Percentiles rank a stretch among this genome's conserved stretches.
phyloP scores from a whole-genome alignment of 2,329 filamentous ascomycete species.

The Bertia moriformis region DNA sequence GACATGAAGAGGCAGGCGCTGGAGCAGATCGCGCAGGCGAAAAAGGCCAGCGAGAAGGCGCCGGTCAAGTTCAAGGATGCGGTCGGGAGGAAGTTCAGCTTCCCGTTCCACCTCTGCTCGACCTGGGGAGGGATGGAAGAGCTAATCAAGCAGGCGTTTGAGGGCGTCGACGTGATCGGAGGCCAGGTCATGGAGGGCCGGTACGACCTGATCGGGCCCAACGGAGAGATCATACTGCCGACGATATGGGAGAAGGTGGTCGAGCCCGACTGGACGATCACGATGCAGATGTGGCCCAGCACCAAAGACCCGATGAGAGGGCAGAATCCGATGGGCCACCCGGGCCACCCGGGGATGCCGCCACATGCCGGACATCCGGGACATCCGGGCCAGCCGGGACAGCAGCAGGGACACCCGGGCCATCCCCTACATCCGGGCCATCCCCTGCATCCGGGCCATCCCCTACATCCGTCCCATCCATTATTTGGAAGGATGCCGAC shows the following conservation, averaged over 20 bases:
- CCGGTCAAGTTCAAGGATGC: constrained; percentile 86
- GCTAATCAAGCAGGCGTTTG: constrained; percentile 70
- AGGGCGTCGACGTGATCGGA: constrained; percentile 63
- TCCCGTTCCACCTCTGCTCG: constrained; percentile 72
- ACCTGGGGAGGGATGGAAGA: constrained; percentile 80
- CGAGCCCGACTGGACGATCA: constrained; percentile 61
- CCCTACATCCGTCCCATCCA: too few relatives aligned
- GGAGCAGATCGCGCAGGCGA: constrained; percentile 27
- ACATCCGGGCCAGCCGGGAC: constrained; percentile 4
- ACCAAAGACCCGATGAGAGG: constrained; percentile 13
- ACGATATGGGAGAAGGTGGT: constrained; percentile 70
- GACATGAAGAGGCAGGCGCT: constrained; percentile 18
- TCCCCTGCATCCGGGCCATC: too few relatives aligned
- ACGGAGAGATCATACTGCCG: constrained; percentile 70
- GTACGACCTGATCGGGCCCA: constrained; percentile 66
- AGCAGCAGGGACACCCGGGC: too few relatives aligned
- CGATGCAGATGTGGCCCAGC: constrained; percentile 54
- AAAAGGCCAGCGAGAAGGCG: constrained; percentile 43
- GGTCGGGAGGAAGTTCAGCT: constrained; percentile 79
- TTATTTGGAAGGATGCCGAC: not conserved
- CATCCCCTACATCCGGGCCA: too few relatives aligned
- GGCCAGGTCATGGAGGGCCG: constrained; percentile 65
- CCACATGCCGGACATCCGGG: not conserved
- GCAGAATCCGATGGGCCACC: not conserved
- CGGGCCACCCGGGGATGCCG: not conserved